Percentiles rank a stretch among this genome's conserved stretches.
Conservation (phyloP, 352 stramenopile genomes). For the Aphanomyces euteiches region DNA sequence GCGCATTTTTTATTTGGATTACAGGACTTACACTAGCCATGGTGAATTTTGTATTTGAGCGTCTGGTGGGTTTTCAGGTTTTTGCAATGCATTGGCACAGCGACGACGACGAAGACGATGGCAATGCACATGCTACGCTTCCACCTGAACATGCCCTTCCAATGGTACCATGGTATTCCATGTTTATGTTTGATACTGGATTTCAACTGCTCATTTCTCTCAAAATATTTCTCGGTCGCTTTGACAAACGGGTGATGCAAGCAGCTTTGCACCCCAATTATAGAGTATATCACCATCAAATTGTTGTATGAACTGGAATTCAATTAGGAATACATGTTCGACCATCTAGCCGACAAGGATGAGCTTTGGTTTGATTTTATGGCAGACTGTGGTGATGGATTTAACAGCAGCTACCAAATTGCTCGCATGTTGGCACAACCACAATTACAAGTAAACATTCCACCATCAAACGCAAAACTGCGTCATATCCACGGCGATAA, state of each 20-base stretch:
- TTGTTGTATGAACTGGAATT: not conserved
- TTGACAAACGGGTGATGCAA: slow-evolving; percentile 89
- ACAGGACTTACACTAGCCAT: slow-evolving; percentile 73
- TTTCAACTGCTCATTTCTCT: slow-evolving; percentile 91
- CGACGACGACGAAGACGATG: slow-evolving; percentile 43
- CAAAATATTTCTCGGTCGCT: slow-evolving; percentile 89
- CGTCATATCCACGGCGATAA: slow-evolving; percentile 32
- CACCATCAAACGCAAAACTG: slow-evolving; percentile 12
- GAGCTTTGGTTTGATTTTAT: slow-evolving; percentile 94
- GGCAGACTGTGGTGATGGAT: slow-evolving; percentile 90
- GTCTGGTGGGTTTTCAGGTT: slow-evolving; percentile 71
- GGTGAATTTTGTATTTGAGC: slow-evolving; percentile 81
- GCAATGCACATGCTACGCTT: slow-evolving; percentile 52
- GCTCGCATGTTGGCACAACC: slow-evolving; percentile 87
- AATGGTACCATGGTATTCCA: slow-evolving; percentile 95
- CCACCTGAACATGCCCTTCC: slow-evolving; percentile 68
- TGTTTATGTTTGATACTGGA: slow-evolving; percentile 87
- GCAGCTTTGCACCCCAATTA: slow-evolving; percentile 57
- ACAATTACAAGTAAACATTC: slow-evolving; percentile 69
- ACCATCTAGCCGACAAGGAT: slow-evolving; percentile 71
- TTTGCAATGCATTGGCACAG: slow-evolving; percentile 76
- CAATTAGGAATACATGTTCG: slow-evolving; percentile 63
- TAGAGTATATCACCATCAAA: slow-evolving; percentile 33
- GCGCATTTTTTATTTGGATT: slow-evolving; percentile 79
- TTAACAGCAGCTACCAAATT: slow-evolving; percentile 93